These are phyloP conservation scores for Discostella stelligera DNA, from an alignment of 352 stramenopile genomes.

Conservation along the genomic window DNA sequence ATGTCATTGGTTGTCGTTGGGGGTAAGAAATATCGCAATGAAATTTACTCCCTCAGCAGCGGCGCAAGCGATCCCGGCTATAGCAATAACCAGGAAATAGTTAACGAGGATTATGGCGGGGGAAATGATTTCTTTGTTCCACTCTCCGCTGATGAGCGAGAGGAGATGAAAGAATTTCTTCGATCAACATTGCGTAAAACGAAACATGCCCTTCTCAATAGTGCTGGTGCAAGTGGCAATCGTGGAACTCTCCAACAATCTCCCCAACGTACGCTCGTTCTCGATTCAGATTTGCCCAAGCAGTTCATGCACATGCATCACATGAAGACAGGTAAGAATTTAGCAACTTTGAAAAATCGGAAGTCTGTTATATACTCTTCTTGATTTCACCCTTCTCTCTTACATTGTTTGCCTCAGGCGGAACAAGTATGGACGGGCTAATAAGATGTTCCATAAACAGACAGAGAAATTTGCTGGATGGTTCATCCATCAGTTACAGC, in stretches of 20 bases:
- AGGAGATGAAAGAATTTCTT: constrained; percentile 33
- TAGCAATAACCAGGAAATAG: neutral
- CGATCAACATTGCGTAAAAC: constrained; percentile 25
- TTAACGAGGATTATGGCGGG: neutral
- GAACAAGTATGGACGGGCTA: constrained; percentile 43
- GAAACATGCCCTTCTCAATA: constrained; percentile 26
- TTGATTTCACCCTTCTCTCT: neutral
- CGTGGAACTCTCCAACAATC: constrained; percentile 3
- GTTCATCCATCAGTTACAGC: constrained; percentile 36
- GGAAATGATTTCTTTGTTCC: constrained; percentile 44
- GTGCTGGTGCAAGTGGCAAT: constrained; percentile 1
- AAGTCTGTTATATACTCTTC: neutral
- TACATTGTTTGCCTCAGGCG: constrained; percentile 16
- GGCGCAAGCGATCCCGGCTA: neutral
- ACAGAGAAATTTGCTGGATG: constrained; percentile 29
- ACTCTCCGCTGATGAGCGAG: constrained; percentile 34
- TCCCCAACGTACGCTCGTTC: constrained; percentile 33
- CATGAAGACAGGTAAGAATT: constrained; percentile 52
- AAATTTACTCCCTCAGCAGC: neutral
- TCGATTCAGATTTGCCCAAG: constrained; percentile 30
- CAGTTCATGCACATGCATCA: constrained; percentile 65
- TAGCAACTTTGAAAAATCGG: neutral
- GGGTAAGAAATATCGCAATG: neutral
- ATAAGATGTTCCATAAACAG: constrained; percentile 38
- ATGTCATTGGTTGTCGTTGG: neutral